Conservation (phyloP, 257 asterid species). For the Petunia axillaris region DNA sequence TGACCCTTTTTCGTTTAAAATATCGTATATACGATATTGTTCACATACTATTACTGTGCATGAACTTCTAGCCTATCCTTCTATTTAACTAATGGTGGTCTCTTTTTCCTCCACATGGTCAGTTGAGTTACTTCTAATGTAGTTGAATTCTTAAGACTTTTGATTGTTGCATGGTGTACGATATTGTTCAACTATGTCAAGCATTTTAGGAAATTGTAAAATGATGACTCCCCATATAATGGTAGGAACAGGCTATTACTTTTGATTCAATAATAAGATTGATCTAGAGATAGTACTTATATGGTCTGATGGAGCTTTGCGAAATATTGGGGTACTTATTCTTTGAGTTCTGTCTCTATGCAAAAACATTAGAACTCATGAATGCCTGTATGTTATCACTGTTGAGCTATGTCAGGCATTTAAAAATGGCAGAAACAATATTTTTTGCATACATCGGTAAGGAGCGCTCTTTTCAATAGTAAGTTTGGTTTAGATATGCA, state of each 20-base stretch:
- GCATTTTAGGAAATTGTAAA: neutral
- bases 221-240: neutral
- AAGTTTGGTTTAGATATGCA: neutral
- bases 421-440: no score
- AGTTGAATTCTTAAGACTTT: neutral
- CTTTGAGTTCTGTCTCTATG: neutral
- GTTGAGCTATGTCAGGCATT: no score
- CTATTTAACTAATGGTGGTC: neutral
- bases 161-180: neutral
- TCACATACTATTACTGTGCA: conserved; percentile 12
- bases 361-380: neutral
- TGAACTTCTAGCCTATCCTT: neutral
- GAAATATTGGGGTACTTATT: neutral
- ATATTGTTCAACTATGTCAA: neutral
- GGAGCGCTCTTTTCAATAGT: no score
- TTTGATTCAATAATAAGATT: neutral
- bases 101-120: neutral
- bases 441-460: no score
- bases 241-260: neutral
- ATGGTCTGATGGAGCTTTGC: conserved; percentile 17
- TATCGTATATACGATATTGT: neutral
- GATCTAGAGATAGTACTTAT: neutral
- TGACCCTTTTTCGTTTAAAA: neutral
- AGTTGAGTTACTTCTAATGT: neutral
- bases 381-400: neutral